A percentile compares a stretch with the other conserved stretches of the same genome.
Evolutionary conservation across 805 yeast genomes (phyloP).

Genomic region (Barnettozyma vustinii): DNA sequence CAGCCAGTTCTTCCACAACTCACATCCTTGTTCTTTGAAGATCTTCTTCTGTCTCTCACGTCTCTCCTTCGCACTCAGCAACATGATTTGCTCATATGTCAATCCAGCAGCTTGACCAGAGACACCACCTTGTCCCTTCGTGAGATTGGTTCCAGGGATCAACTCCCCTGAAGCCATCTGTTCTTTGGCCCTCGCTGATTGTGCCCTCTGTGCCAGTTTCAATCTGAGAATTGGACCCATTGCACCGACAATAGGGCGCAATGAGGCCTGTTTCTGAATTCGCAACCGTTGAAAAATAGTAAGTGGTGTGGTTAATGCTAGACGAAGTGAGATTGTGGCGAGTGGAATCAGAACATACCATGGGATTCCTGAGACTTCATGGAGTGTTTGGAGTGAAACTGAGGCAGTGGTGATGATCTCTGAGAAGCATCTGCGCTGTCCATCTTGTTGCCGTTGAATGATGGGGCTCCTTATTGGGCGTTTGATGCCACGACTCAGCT

Average conservation of each 20-base stretch:
- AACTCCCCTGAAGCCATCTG: conserved; percentile 22
- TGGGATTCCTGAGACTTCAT: conserved; percentile 57
- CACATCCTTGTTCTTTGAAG: conserved; percentile 64
- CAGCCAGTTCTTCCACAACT: conserved; percentile 72
- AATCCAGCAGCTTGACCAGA: conserved; percentile 32
- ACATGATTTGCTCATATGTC: conserved; percentile 71
- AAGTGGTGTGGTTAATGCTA: conserved; percentile 68
- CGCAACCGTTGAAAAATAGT: conserved; percentile 69
- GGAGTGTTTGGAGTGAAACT: conserved; percentile 39
- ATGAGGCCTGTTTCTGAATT: conserved; percentile 60
- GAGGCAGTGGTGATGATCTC: conserved; percentile 20
- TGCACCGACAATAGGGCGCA: conserved; percentile 68
- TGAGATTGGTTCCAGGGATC: conserved; percentile 6
- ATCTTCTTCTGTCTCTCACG: conserved; percentile 66
- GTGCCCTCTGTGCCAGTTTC: conserved; percentile 36
- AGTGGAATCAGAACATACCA: conserved; percentile 83
- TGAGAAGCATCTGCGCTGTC: conserved; percentile 7
- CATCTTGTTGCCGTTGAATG: neutral
- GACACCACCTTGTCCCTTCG: conserved; percentile 7
- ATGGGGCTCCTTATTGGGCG: neutral
- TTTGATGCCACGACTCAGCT: neutral
- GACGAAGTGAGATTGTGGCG: conserved; percentile 60
- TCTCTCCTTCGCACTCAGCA: conserved; percentile 72
- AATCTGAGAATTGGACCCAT: conserved; percentile 69
- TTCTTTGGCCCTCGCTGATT: conserved; percentile 22